phyloP scores from a whole-genome alignment of 1,284 basidiomycete genomes.

The Leccinum variabile region DNA sequence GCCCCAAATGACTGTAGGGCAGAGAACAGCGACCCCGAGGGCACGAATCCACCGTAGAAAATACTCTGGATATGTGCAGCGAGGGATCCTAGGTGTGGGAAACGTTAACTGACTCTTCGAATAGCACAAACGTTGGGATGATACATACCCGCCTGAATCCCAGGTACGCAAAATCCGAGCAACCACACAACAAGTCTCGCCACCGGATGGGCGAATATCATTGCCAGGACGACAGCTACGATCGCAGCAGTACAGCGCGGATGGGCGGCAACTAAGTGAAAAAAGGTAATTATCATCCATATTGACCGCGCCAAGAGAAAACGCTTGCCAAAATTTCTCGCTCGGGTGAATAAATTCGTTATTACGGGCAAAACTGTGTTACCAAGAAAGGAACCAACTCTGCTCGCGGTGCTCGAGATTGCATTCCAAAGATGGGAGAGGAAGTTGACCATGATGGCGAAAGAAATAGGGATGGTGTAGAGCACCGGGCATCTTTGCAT shows the following conservation, averaged over 20 bases:
- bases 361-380: background rate
- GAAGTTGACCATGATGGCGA: background rate
- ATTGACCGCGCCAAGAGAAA: background rate
- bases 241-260: background rate
- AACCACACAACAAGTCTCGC: fast-evolving
- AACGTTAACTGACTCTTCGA: background rate
- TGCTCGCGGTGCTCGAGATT: background rate
- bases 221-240: background rate
- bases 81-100: conserved; percentile 1
- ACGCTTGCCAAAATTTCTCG: background rate
- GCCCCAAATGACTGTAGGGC: conserved; percentile 10
- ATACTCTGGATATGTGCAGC: background rate
- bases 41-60: conserved; percentile 1
- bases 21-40: background rate
- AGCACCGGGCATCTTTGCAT: background rate
- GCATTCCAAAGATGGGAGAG: background rate
- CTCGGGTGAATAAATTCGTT: background rate
- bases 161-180: background rate
- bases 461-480: background rate
- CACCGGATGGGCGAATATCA: background rate
- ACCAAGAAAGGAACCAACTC: background rate
- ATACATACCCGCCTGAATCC: conserved; percentile 5
- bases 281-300: background rate
- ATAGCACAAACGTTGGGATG: background rate
- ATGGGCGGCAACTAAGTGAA: background rate